Conservation (phyloP, 805 yeast genomes). For the Saturnispora halmiae region DNA sequence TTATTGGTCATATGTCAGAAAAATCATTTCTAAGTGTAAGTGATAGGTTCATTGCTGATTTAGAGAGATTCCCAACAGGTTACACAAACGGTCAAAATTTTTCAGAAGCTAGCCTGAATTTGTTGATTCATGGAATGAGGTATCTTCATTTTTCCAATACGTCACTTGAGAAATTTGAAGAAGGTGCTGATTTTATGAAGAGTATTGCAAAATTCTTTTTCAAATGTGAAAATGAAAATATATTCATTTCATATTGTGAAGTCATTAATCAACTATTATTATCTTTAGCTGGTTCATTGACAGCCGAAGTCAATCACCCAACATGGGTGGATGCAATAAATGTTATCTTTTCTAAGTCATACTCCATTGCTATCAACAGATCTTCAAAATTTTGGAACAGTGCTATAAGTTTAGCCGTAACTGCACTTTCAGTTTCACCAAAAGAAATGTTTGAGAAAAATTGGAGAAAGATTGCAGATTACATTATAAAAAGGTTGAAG, state of each 20-base stretch:
- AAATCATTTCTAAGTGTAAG: constrained; percentile 79
- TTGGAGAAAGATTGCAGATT: constrained; percentile 68
- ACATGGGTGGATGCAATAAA: constrained; percentile 82
- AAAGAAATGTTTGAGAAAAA: constrained; percentile 57
- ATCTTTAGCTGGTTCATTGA: constrained; percentile 75
- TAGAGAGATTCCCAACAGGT: constrained; percentile 67
- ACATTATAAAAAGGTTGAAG: constrained; percentile 50
- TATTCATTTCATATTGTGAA: constrained; percentile 75
- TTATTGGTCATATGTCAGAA: constrained; percentile 85
- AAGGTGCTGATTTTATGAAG: constrained; percentile 81
- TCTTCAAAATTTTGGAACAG: constrained; percentile 51
- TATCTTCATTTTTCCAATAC: constrained; percentile 68
- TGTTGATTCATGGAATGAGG: constrained; percentile 87
- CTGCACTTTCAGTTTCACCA: constrained; percentile 74
- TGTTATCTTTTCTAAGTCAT: constrained; percentile 43
- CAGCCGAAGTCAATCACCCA: constrained; percentile 95
- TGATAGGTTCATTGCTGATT: constrained; percentile 85
- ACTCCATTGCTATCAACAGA: constrained; percentile 36
- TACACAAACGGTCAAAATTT: constrained; percentile 28
- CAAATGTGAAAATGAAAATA: constrained; percentile 52
- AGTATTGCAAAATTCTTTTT: constrained; percentile 79
- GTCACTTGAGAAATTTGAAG: constrained; percentile 87
- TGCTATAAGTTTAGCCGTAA: constrained; percentile 57
- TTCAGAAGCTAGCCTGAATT: constrained; percentile 46
- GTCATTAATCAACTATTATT: constrained; percentile 66